Evolutionary conservation across 2,329 filamentous ascomycete species (phyloP).

Genomic region (Verticillium klebahnii): DNA sequence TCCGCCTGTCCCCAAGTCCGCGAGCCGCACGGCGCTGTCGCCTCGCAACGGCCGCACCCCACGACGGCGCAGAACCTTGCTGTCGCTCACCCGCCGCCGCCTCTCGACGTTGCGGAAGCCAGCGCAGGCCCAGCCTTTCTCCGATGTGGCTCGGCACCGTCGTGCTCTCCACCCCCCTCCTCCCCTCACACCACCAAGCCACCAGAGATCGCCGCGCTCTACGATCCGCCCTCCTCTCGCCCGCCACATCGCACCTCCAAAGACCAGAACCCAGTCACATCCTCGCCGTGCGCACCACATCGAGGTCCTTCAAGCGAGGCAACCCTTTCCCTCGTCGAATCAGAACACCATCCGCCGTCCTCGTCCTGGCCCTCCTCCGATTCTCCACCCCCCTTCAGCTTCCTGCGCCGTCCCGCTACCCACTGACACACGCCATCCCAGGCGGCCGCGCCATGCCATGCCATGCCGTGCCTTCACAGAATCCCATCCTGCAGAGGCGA

Average conservation of each 20-base stretch:
- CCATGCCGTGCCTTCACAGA: background rate
- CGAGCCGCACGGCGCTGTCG: background rate
- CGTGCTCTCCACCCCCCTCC: background rate
- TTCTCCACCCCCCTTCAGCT: background rate
- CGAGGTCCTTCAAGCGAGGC: background rate
- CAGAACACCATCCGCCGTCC: background rate
- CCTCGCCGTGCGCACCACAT: background rate
- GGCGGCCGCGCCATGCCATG: background rate
- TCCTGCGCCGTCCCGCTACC: background rate
- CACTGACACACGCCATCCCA: background rate
- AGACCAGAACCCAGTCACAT: background rate
- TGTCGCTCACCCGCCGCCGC: background rate
- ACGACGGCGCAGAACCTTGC: background rate
- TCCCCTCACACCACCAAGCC: background rate
- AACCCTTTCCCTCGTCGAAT: background rate
- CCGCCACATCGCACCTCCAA: background rate
- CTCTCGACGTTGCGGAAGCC: background rate
- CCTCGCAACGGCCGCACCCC: background rate
- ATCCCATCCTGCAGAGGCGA: background rate
- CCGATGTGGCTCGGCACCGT: background rate
- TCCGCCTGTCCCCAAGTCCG: background rate
- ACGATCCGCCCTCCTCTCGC: background rate
- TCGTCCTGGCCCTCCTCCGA: background rate
- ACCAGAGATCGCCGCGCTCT: background rate
- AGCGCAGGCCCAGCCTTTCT: background rate